Evolutionary conservation across 352 stramenopile species (phyloP), one percentile per base, ranked within the genome.

Genomic region (Plasmopara viticola): DNA sequence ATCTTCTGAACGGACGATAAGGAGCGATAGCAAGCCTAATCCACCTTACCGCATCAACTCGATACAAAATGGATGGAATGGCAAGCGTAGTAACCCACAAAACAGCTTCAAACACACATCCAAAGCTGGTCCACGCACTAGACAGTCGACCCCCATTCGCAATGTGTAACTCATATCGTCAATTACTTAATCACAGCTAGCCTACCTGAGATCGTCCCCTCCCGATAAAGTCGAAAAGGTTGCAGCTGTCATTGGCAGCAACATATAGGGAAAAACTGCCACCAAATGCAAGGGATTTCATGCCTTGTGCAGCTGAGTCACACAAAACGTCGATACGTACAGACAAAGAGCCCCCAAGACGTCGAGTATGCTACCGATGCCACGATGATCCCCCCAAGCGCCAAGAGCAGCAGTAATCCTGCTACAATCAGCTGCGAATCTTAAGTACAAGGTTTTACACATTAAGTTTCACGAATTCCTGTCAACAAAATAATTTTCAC

Each of bases 71-170:
- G 14, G 68, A 83, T 0, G 77, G 77, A 10, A 87, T 76, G 2
- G 77, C 77, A 38, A 86, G 56, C n/a, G 74, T 66, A 37, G 64
- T 72, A 7, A 85, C 64, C 77, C 77, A 87, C 45, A 87, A 81
- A 45, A 86, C 78, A 20, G 74, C 70, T 39, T 87, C 77, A 46
- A 87, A 84, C 53, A 87, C 86, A 50, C 74, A 87, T 2, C 77
- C 77, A 49, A 87, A 86, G 56, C 76, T 81, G 25, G 58, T 79
- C 68, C 68, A 87, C 6, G 68, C 50, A 46, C 62, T 69, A 43
- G 12, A 35, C 31, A 43, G 5, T 53, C 17, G 14, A 17, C 20
- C 20, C 20, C 1, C 31, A 35, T 12, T 2, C 31, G 10, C 31
- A 35, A 35, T 35, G 31, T 35, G 6, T 35, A 35, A 12, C 31